Base-by-base conservation (phyloP, 805 yeast genomes). In the Lachancea dasiensis region DNA sequence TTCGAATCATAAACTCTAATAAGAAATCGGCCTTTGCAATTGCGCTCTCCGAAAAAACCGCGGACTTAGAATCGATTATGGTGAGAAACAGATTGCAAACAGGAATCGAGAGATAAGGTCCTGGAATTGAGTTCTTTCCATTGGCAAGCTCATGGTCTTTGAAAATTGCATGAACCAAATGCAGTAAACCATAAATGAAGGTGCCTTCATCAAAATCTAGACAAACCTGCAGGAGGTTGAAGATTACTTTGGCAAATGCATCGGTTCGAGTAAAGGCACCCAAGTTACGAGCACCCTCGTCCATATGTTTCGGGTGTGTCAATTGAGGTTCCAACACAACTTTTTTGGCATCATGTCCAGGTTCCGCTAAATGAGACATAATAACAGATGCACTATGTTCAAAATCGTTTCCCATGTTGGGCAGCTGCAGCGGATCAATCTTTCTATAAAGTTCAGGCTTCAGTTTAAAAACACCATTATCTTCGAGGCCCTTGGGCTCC, bases 401-500 rank as follows among this genome's bases (percentile, higher is more conserved):
- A 31, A 71, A 65, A 42, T 77, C 72, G 33, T 61, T 68, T 27
- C 72, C 77, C 40, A 70, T 59, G 44, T 56, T 58, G 14, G 65
- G 63, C 14, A 72, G 50, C 46, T 68, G 69, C 42, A 78, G 58
- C 2, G 86, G 86, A 55, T 84, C 92, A 38, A 82, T 59, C 2
- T 59, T 54, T 8, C 65, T 58, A 44, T 63, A 70, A 6, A 64
- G 44, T 2, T 63, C 57, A 9, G 68, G 64, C 45, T 76, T 81
- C 49, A 84, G 63, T 17, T 73, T 62, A 55, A 80, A 84, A 31
- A 72, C 70, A 16, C 94, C 94, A 43, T 75, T 71, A 51, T 81
- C 90, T 25, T 68, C 69, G 28, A 79, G 58, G 3, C 85, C 85
- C 15, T 69, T 67, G 3, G 94, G 92, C 6, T 85, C 75, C 21